Evolutionary conservation across 371 early-diverging fungal genomes (phyloP).

Genomic region (Zopfochytrium polystomum): DNA sequence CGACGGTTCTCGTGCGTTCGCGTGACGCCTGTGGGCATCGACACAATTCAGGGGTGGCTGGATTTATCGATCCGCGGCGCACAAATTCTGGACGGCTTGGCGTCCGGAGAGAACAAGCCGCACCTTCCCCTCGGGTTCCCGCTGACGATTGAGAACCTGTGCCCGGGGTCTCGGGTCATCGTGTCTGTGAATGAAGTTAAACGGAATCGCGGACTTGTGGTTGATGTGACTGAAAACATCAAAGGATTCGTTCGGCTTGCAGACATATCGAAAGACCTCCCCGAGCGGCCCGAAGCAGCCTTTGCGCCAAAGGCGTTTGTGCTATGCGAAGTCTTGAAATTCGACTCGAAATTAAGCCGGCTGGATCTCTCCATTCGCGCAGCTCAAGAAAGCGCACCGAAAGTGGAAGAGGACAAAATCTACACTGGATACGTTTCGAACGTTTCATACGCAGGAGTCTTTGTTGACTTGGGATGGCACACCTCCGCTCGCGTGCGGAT

Average conservation of each 20-base stretch:
- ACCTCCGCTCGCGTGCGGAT: conserved; percentile 79
- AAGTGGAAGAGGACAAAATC: conserved; percentile 54
- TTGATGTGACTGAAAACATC: conserved; percentile 53
- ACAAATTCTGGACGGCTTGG: not conserved
- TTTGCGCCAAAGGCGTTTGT: conserved; percentile 50
- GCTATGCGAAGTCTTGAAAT: conserved; percentile 50
- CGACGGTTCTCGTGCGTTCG: conserved; percentile 57
- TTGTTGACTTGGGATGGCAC: conserved; percentile 65
- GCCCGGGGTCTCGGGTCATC: conserved; percentile 50
- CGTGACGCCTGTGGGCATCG: conserved; percentile 50
- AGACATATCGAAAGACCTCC: conserved; percentile 59
- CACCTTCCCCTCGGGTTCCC: too few species aligned
- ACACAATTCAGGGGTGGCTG: conserved; percentile 42
- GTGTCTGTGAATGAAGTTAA: conserved; percentile 54
- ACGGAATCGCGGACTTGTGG: conserved; percentile 44
- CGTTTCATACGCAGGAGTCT: conserved; percentile 70
- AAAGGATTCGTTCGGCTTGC: conserved; percentile 61
- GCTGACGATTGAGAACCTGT: conserved; percentile 39
- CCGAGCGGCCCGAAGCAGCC: conserved; percentile 48
- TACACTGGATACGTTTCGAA: conserved; percentile 73
- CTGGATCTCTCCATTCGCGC: conserved; percentile 57
- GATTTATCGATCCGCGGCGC: conserved; percentile 38
- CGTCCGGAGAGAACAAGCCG: too few species aligned
- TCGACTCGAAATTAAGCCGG: conserved; percentile 51
- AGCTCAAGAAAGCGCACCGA: conserved; percentile 35